phyloP scores from a whole-genome alignment of 2,329 filamentous ascomycete genomes.

The Aureobasidium musti region DNA sequence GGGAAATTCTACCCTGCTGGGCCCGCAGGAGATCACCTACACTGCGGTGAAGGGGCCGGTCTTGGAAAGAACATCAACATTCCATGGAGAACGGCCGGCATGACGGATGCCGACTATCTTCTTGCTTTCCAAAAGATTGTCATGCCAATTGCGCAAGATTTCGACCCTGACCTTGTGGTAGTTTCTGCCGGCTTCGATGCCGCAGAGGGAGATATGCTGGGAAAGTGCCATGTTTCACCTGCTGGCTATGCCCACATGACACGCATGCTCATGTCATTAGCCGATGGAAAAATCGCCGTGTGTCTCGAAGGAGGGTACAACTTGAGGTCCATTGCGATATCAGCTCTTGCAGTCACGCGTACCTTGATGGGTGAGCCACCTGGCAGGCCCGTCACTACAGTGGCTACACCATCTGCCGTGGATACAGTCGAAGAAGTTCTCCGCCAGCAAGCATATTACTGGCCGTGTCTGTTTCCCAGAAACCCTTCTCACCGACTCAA shows the following conservation, averaged over 20 bases:
- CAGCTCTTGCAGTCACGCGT: slow-evolving; percentile 84
- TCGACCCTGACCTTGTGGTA: slow-evolving; percentile 90
- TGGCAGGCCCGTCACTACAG: slow-evolving; percentile 54
- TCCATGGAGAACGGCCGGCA: slow-evolving; percentile 68
- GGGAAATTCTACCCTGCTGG: slow-evolving; percentile 80
- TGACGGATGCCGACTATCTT: slow-evolving; percentile 97
- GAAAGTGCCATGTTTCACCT: slow-evolving; percentile 89
- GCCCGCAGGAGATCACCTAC: slow-evolving; percentile 60
- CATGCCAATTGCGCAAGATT: slow-evolving; percentile 94
- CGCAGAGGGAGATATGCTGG: slow-evolving; percentile 87
- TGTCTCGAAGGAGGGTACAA: slow-evolving; percentile 97
- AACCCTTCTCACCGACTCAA: slow-evolving; percentile 42
- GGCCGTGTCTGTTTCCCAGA: slow-evolving; percentile 82
- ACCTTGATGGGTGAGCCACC: slow-evolving; percentile 97
- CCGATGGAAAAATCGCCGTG: slow-evolving; percentile 83
- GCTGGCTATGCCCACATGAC: slow-evolving; percentile 97
- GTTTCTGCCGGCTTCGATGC: slow-evolving; percentile 96
- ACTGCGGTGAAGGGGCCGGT: slow-evolving; percentile 60
- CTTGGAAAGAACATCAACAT: slow-evolving; percentile 68
- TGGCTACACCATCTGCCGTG: slow-evolving; percentile 56
- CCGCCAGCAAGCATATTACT: slow-evolving; percentile 66
- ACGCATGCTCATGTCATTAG: slow-evolving; percentile 96
- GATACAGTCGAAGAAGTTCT: slow-evolving; percentile 60
- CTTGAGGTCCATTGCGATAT: slow-evolving; percentile 85
- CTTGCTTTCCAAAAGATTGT: slow-evolving; percentile 94